Evolutionary conservation across 108 stramenopile species (phyloP).

Genomic region (Nitzschia sp.): DNA sequence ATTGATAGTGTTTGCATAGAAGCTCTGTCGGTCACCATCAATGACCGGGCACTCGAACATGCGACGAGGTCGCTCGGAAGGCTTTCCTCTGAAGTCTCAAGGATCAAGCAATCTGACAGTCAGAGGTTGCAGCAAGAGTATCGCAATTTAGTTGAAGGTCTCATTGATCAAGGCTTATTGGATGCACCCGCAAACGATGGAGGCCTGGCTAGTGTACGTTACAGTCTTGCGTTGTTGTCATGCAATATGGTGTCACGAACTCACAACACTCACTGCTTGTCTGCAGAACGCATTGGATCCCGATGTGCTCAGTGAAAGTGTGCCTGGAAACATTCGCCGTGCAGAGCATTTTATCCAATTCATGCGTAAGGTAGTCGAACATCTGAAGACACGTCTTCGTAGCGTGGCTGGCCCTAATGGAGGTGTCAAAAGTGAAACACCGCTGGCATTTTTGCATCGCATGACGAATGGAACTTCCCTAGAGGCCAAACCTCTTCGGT

Average conservation of each 20-base stretch:
- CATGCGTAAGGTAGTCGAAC: constrained; percentile 93
- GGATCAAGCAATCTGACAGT: constrained; percentile 86
- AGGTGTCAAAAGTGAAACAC: constrained; percentile 90
- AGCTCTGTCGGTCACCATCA: constrained; percentile 91
- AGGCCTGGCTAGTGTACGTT: constrained; percentile 63
- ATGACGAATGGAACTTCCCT: constrained; percentile 89
- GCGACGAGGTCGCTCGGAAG: constrained; percentile 86
- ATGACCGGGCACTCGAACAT: constrained; percentile 88
- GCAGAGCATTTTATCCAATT: constrained; percentile 98
- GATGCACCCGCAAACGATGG: constrained; percentile 69
- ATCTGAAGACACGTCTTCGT: constrained; percentile 76
- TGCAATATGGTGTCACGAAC: background rate
- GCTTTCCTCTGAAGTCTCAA: constrained; percentile 75
- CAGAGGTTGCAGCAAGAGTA: constrained; percentile 90
- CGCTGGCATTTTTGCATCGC: constrained; percentile 90
- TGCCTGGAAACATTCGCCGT: constrained; percentile 97
- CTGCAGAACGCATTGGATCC: constrained; percentile 70
- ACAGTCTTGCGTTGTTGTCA: background rate
- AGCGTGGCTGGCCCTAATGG: constrained; percentile 79
- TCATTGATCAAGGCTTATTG: constrained; percentile 83
- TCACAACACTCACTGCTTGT: background rate
- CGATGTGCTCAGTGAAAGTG: constrained; percentile 93
- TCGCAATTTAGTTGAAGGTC: constrained; percentile 81
- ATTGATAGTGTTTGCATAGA: constrained; percentile 99
- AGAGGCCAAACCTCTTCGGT: constrained; percentile 92